These are phyloP conservation scores for Thozetella sp. DNA, from an alignment of 495 filamentous ascomycete genomes.

Conservation along the genomic window DNA sequence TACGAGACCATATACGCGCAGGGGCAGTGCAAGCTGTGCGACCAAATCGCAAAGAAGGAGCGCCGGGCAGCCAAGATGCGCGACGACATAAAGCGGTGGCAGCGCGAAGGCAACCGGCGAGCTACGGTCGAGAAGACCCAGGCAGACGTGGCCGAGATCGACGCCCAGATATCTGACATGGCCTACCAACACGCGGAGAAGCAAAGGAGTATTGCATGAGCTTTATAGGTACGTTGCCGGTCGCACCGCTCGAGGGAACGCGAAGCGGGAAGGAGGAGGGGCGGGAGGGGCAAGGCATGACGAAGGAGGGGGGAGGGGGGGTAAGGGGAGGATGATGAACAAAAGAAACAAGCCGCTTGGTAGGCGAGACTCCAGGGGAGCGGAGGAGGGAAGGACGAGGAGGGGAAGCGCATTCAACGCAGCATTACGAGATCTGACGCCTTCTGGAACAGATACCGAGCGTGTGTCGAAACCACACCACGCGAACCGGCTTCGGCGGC, in stretches of 20 bases:
- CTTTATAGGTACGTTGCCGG: not conserved
- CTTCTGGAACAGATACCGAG: constrained; percentile 2
- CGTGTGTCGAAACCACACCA: not conserved
- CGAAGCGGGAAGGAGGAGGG: not conserved
- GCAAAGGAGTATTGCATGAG: constrained; percentile 14
- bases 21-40: constrained; percentile 80
- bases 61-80: constrained; percentile 74
- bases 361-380: no score
- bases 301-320: not conserved
- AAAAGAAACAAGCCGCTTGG: no score
- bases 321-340: no score
- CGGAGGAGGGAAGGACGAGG: no score
- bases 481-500: not conserved
- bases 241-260: no score
- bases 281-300: not conserved
- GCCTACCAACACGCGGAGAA: constrained; percentile 46
- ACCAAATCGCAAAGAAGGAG: constrained; percentile 86
- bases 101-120: constrained; percentile 67
- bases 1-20: constrained; percentile 61
- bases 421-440: not conserved
- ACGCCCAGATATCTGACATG: constrained; percentile 63
- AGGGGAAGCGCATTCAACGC: no score
- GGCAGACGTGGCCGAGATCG: constrained; percentile 65
- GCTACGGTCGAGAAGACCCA: constrained; percentile 82
- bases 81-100: constrained; percentile 82